These are phyloP conservation scores for Chalciporus chontae DNA, from an alignment of 768 basidiomycete species.

Conservation along the genomic window DNA sequence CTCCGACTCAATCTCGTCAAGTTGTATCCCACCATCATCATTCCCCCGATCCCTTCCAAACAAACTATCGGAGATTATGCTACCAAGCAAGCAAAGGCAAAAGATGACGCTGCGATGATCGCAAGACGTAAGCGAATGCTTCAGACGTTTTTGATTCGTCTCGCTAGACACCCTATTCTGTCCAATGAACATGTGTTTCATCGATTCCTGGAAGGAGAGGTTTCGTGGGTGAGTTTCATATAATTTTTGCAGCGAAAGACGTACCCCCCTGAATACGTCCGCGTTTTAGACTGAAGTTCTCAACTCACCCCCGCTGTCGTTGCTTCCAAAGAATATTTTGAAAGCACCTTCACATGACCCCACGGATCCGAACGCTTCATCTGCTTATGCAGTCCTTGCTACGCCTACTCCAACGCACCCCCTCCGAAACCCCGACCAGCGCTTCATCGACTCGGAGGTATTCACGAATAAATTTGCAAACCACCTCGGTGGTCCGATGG, in stretches of 20 bases:
- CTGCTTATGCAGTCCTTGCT: constrained; percentile 81
- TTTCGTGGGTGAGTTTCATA: constrained; percentile 89
- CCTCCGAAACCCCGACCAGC: constrained; percentile 88
- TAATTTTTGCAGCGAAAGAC: too few relatives aligned
- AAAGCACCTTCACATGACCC: constrained; percentile 96
- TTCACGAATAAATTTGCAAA: constrained; percentile 95
- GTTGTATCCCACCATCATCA: constrained; percentile 93
- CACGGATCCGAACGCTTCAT: constrained; percentile 67
- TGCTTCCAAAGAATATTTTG: constrained; percentile 91
- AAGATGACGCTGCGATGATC: constrained; percentile 92
- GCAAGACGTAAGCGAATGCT: constrained; percentile 90
- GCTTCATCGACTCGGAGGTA: constrained; percentile 92
- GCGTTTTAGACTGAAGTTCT: constrained; percentile 75
- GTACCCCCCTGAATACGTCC: constrained; percentile 5
- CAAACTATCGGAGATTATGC: constrained; percentile 96
- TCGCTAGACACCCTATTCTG: constrained; percentile 88
- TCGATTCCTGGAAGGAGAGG: constrained; percentile 91
- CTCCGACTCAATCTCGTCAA: constrained; percentile 77
- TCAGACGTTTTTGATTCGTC: constrained; percentile 89
- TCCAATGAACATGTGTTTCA: constrained; percentile 97
- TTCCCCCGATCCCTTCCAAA: constrained; percentile 97
- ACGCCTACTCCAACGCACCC: constrained; percentile 87
- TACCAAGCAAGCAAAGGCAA: constrained; percentile 93
- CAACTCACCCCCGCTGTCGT: constrained; percentile 86
- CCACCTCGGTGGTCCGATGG: constrained; percentile 90